Percentiles rank a stretch among this genome's conserved stretches.
Evolutionary conservation across 2,329 filamentous ascomycete genomes (phyloP).

Genomic region (Penicillium sp.): DNA sequence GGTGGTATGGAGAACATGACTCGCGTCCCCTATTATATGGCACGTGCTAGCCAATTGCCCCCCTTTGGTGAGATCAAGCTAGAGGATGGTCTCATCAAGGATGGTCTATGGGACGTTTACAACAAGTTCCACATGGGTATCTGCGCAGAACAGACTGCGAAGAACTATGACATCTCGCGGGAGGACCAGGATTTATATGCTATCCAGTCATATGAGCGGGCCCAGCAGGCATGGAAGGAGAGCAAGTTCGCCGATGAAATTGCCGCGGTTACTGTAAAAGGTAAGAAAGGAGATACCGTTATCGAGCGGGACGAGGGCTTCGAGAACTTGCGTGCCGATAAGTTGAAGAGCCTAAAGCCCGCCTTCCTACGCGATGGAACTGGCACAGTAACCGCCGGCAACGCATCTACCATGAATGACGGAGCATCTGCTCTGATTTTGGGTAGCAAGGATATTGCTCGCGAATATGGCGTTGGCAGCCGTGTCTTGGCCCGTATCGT

Average conservation of each 20-base stretch:
- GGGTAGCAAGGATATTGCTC: slow-evolving; percentile 74
- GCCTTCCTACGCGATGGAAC: slow-evolving; percentile 83
- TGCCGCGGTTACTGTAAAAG: slow-evolving; percentile 78
- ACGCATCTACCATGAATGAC: slow-evolving; percentile 91
- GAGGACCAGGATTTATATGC: slow-evolving; percentile 91
- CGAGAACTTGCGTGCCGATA: slow-evolving; percentile 80
- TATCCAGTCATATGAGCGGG: slow-evolving; percentile 82
- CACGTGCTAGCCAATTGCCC: slow-evolving; percentile 75
- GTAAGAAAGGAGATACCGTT: slow-evolving; percentile 76
- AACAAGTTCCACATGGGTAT: slow-evolving; percentile 98
- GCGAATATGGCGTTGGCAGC: slow-evolving; percentile 72
- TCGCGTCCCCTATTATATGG: slow-evolving; percentile 84
- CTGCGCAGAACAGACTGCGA: slow-evolving; percentile 91
- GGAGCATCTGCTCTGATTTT: slow-evolving; percentile 88
- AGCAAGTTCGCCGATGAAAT: slow-evolving; percentile 87
- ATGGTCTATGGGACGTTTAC: slow-evolving; percentile 94
- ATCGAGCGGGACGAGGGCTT: slow-evolving; percentile 86
- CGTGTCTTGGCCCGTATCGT: slow-evolving; percentile 85
- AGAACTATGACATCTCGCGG: slow-evolving; percentile 75
- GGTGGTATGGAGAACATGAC: slow-evolving; percentile 99
- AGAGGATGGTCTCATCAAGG: slow-evolving; percentile 90
- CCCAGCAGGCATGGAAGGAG: slow-evolving; percentile 83
- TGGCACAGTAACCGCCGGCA: slow-evolving; percentile 90
- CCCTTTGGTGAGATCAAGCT: slow-evolving; percentile 83
- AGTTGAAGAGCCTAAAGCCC: slow-evolving; percentile 80